Base-by-base conservation (phyloP, 2,329 filamentous ascomycete species). In the Epichloe bromicola region DNA sequence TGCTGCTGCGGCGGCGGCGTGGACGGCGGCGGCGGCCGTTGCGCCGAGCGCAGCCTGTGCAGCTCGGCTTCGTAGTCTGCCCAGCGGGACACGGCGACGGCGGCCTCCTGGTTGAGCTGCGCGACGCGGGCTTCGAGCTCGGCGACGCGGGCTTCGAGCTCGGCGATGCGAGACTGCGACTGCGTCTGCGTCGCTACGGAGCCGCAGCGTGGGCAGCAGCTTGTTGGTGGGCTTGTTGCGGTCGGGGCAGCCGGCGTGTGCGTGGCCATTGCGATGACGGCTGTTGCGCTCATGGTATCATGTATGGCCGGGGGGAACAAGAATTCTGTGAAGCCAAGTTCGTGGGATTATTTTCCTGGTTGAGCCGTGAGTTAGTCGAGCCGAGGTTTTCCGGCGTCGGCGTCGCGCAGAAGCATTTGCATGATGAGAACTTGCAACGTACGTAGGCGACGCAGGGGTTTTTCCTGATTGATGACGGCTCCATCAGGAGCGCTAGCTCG, bases 31-130 rank as follows among this genome's bases (percentile, higher is more conserved):
- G 41, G 53, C 46, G 20, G 57, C 62, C 62, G 38, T 4, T 43
- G 49, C 36, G 60, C 59, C 37, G 67, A 69, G 57, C 79, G 79
- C 50, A 88, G 72, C 43, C 67, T 71, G 43, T 79, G 73, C 40
- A 89, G 75, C 64, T 89, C 84, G 66, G 88, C 85, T 68, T 91
- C 86, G 73, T 88, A 89, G 70, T 88, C 83, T 61, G 86, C 84
- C 76, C 78, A 82, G 63, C 75, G 77, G 65, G 81, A 76, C 55
- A 80, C 75, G 63, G 73, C 73, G 36, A 80, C 78, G 3, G 81
- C 76, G 51, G 83, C 83, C 66, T 86, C 88, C 58, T 85, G 74
- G 64, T 82, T 87, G 53, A 90, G 74, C 50, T 81, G 67, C 51
- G 77, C 75, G 50, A 90, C 80, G 61, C 89, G 85, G 37, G 77